Conservation (phyloP, 768 basidiomycete species). For the Sporobolomyces pararoseus region DNA sequence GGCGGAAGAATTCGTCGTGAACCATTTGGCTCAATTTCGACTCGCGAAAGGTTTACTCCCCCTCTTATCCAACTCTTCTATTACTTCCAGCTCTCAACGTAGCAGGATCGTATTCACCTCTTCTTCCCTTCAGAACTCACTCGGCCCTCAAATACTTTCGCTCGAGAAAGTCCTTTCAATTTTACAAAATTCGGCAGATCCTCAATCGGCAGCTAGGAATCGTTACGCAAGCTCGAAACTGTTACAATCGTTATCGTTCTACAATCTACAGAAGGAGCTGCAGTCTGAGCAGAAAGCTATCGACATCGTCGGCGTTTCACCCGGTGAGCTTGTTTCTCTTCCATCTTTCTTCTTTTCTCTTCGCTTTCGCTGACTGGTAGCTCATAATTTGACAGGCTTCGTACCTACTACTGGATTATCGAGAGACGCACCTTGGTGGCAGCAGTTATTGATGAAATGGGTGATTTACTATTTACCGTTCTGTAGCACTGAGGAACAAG, state of each 20-base stretch:
- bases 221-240: conserved; percentile 33
- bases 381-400: too few species aligned
- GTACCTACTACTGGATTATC: conserved; percentile 40
- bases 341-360: too few species aligned
- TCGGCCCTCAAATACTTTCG: background rate
- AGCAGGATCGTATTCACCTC: conserved; percentile 26
- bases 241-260: background rate
- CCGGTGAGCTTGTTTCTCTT: conserved; percentile 11
- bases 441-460: conserved; percentile 15
- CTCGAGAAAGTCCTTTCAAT: background rate
- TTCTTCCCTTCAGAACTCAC: conserved; percentile 14
- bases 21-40: conserved; percentile 24
- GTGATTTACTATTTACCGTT: conserved; percentile 35
- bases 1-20: conserved; percentile 26
- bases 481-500: conserved; percentile 26
- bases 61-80: background rate
- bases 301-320: conserved; percentile 27
- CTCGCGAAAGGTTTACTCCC: conserved; percentile 3
- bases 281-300: background rate
- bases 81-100: background rate
- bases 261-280: background rate
- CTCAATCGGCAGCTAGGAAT: background rate
- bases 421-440: conserved; percentile 15
- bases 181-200: background rate
- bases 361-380: too few species aligned